These are phyloP conservation scores for Skeletonema costatum DNA, from an alignment of 108 stramenopile species.

Conservation along the genomic window DNA sequence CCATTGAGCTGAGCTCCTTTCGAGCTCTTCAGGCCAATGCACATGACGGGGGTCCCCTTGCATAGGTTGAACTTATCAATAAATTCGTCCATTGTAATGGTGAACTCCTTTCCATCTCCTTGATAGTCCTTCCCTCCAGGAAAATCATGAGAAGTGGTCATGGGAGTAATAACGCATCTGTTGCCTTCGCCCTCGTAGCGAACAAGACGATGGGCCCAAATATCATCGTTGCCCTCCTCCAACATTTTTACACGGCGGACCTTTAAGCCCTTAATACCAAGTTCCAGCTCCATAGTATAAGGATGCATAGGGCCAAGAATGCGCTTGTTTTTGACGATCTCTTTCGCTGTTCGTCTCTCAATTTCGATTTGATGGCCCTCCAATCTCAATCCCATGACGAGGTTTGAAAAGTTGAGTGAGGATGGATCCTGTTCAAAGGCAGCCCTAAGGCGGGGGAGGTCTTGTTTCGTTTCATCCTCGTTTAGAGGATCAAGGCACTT, in stretches of 20 bases:
- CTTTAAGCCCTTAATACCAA: background rate
- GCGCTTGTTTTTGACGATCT: background rate
- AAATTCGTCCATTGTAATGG: background rate
- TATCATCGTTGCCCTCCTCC: background rate
- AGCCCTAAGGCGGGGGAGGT: background rate
- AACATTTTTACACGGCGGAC: background rate
- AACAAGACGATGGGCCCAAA: background rate
- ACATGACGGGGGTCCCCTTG: background rate
- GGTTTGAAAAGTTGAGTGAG: background rate
- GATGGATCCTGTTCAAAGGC: background rate
- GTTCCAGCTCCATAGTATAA: background rate
- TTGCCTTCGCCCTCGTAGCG: background rate
- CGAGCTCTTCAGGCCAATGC: conserved; percentile 8
- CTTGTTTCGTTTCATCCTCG: background rate
- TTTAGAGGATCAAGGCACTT: background rate
- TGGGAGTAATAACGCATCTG: background rate
- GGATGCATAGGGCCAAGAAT: background rate
- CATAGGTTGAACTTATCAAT: background rate
- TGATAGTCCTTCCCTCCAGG: background rate
- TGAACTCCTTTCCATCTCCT: background rate
- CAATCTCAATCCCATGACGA: background rate
- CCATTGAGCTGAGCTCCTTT: conserved; percentile 8
- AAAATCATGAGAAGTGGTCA: background rate
- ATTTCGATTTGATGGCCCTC: background rate
- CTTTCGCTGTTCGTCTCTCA: background rate